phyloP scores from a whole-genome alignment of 1,139 yeast species.

The Debaryomyces singareniensis region DNA sequence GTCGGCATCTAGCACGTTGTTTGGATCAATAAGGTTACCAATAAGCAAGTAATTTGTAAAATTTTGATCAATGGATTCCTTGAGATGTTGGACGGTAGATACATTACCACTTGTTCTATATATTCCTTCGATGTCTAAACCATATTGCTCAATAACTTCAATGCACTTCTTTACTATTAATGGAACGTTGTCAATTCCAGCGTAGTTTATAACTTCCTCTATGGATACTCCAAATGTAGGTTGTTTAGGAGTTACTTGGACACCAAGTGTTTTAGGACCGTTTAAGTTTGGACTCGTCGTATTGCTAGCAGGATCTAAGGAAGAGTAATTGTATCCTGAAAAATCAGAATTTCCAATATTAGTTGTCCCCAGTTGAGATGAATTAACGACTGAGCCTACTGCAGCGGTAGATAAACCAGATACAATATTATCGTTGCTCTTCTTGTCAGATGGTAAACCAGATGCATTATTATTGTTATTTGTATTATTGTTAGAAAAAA shows the following conservation, averaged over 20 bases:
- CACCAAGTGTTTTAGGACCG: slow-evolving; percentile 36
- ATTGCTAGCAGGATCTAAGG: slow-evolving; percentile 34
- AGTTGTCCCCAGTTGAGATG: not conserved
- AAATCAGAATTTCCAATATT: not conserved
- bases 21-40: slow-evolving; percentile 38
- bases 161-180: slow-evolving; percentile 86
- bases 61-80: slow-evolving; percentile 68
- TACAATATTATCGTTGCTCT: slow-evolving; percentile 1
- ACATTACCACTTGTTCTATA: slow-evolving; percentile 82
- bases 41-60: slow-evolving; percentile 54
- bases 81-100: slow-evolving; percentile 64
- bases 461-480: slow-evolving; percentile 14
- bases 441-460: not conserved
- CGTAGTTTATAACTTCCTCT: slow-evolving; percentile 67
- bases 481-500: slow-evolving; percentile 16
- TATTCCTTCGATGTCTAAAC: slow-evolving; percentile 81
- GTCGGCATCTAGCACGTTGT: slow-evolving; percentile 58
- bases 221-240: slow-evolving; percentile 79
- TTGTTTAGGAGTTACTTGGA: slow-evolving; percentile 26
- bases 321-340: slow-evolving; percentile 16
- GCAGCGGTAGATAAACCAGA: not conserved
- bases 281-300: slow-evolving; percentile 23
- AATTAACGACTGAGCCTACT: not conserved
- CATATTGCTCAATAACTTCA: slow-evolving; percentile 76
- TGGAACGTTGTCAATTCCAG: slow-evolving; percentile 85